Base-by-base conservation (phyloP, 169 alveolate species). In the Plasmodium malariae region DNA sequence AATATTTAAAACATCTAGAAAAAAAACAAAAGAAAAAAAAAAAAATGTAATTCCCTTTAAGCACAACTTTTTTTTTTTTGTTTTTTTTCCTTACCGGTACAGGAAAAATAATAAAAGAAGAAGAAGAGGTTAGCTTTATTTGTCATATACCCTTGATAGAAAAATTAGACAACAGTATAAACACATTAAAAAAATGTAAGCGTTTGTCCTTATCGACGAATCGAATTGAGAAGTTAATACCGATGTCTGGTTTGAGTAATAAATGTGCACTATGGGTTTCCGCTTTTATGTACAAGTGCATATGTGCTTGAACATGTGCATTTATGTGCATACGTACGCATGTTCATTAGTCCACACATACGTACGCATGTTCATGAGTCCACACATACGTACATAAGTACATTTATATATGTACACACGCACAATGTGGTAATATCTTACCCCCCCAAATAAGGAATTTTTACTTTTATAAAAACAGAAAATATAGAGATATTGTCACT, bases 21-120 rank as follows among this genome's bases (percentile, higher is more conserved):
- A 54, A 54, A 2, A n/a, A 19, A 54, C 24, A 54, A 14, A 54
- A 6, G 14, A n/a, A 0, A 65, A n/a, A n/a, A n/a, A n/a, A n/a
- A n/a, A n/a, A n/a, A n/a, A n/a, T n/a, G n/a, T n/a, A n/a, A n/a
- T n/a, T n/a, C n/a, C n/a, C n/a, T n/a, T n/a, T n/a, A n/a, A n/a
- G n/a, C n/a, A n/a, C n/a, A n/a, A n/a, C n/a, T n/a, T n/a, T n/a
- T n/a, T n/a, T n/a, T n/a, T n/a, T n/a, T n/a, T n/a, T n/a, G n/a
- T 26, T 63, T 4, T 21, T 7, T 17, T 37, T 28, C 60, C 12
- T 26, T 26, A 19, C 24, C 9, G 0, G n/a, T 28, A 26, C 19
- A 76, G 88, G 88, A 30, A 76, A 67, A 76, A 76, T 60, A 76
- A 76, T 76, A 14, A 60, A 76, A 7, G 88, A 76, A 60, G 88